Evolutionary conservation across 2,329 filamentous ascomycete genomes (phyloP).

Genomic region (Achaetomium macrosporum): DNA sequence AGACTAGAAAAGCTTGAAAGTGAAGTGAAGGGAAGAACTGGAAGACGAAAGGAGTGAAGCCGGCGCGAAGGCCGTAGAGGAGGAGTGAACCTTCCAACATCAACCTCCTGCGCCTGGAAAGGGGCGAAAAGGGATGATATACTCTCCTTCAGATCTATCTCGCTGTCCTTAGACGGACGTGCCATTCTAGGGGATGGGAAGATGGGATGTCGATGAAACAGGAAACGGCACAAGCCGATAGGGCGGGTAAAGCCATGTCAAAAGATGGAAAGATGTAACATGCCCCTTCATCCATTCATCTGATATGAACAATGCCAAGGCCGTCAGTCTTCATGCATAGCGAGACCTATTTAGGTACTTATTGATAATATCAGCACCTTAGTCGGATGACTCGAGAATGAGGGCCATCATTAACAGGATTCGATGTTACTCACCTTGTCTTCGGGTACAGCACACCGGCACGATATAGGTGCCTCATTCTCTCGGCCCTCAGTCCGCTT

Average conservation of each 20-base stretch:
- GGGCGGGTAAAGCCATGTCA: not conserved
- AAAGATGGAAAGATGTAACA: not conserved
- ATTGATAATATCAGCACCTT: too few species aligned
- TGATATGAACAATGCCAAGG: not conserved
- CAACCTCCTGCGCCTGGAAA: not conserved
- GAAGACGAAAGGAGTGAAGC: constrained; percentile 1
- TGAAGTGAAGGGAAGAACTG: not conserved
- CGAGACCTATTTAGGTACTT: too few species aligned
- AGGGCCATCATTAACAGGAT: too few species aligned
- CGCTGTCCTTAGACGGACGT: too few species aligned
- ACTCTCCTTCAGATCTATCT: not conserved
- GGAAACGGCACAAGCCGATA: constrained; percentile 7
- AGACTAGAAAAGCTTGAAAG: not conserved
- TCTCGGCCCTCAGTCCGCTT: too few species aligned
- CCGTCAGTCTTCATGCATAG: not conserved
- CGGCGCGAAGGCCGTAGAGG: not conserved
- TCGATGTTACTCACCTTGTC: too few species aligned
- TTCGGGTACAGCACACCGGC: too few species aligned
- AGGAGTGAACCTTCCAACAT: not conserved
- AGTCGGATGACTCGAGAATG: too few species aligned
- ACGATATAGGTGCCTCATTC: too few species aligned
- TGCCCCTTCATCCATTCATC: not conserved
- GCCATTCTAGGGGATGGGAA: not conserved
- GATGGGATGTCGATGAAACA: constrained; percentile 13
- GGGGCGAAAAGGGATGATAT: not conserved